Evolutionary conservation across 2,329 filamentous ascomycete species (phyloP).

Genomic region (Nemania diffusa): DNA sequence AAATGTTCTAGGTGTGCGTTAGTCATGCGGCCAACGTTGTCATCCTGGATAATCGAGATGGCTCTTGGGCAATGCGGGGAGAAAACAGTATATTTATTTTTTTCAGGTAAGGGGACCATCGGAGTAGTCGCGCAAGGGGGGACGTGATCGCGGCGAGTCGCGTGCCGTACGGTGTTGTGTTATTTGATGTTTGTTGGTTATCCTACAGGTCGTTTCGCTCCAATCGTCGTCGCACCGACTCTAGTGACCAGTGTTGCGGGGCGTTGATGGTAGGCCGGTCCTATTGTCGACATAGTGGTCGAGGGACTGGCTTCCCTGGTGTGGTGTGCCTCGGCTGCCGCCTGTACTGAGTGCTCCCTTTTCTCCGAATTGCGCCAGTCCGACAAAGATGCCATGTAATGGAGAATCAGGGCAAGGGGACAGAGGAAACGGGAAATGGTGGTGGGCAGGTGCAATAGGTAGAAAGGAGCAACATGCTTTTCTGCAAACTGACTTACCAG

Average conservation of each 20-base stretch:
- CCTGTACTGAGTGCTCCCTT: slow-evolving; percentile 3
- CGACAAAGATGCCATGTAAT: slow-evolving; percentile 8
- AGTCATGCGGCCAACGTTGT: slow-evolving; percentile 20
- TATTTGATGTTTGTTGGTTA: slow-evolving; percentile 17
- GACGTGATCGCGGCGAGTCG: slow-evolving; percentile 23
- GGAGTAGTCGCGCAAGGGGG: slow-evolving; percentile 23
- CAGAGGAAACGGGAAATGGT: neutral
- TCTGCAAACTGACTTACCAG: slow-evolving; percentile 35
- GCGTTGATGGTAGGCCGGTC: neutral
- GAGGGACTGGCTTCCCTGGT: neutral
- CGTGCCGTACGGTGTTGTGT: slow-evolving; percentile 13
- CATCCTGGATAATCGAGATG: neutral
- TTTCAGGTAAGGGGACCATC: slow-evolving; percentile 9
- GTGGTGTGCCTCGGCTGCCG: slow-evolving; percentile 28
- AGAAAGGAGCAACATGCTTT: slow-evolving; percentile 31
- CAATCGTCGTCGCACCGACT: neutral
- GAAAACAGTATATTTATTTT: neutral
- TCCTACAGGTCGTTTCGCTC: slow-evolving; percentile 3
- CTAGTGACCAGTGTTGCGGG: slow-evolving; percentile 2
- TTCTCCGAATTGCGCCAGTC: slow-evolving; percentile 22
- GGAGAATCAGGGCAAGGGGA: slow-evolving; percentile 11
- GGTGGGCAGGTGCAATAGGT: slow-evolving; percentile 4
- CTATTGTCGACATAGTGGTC: slow-evolving; percentile 13
- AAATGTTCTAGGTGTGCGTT: slow-evolving; percentile 22
- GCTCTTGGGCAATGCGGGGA: slow-evolving; percentile 1